A percentile compares a stretch with the other conserved stretches of the same genome.
These are phyloP conservation scores for Kwoniella sp. DNA, from an alignment of 768 basidiomycete species.

Conservation along the genomic window DNA sequence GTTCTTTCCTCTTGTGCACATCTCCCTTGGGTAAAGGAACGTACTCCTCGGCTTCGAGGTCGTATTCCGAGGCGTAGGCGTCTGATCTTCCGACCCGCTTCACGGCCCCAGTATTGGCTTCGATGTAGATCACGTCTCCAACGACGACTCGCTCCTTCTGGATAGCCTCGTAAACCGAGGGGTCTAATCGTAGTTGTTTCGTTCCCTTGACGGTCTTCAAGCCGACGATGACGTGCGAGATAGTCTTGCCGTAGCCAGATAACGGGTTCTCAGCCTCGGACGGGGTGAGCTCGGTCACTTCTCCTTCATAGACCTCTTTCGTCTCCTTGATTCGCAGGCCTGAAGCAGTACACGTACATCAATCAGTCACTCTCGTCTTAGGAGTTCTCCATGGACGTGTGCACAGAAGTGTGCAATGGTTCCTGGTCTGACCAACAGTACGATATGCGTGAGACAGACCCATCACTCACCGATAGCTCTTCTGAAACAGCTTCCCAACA, in stretches of 20 bases:
- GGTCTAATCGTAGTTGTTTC: constrained; percentile 91
- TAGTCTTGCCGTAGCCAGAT: constrained; percentile 96
- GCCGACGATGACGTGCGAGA: constrained; percentile 95
- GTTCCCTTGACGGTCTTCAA: constrained; percentile 93
- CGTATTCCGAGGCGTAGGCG: constrained; percentile 95
- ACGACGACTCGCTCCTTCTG: constrained; percentile 95
- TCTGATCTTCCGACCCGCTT: constrained; percentile 95
- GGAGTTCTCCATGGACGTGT: too few relatives aligned
- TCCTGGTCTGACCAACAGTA: constrained; percentile 4
- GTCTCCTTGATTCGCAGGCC: constrained; percentile 98
- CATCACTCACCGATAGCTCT: constrained; percentile 92
- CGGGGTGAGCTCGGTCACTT: constrained; percentile 95
- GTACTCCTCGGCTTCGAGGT: constrained; percentile 97
- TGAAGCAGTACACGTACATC: too few relatives aligned
- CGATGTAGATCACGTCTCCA: constrained; percentile 95
- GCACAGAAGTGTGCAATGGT: too few relatives aligned
- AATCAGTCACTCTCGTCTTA: too few relatives aligned
- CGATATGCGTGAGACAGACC: neutral
- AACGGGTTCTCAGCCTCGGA: constrained; percentile 96
- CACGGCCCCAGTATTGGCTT: constrained; percentile 89
- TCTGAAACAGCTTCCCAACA: constrained; percentile 89
- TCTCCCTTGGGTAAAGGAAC: constrained; percentile 96
- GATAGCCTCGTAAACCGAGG: constrained; percentile 94
- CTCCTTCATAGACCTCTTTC: constrained; percentile 97
- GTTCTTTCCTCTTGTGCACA: constrained; percentile 92